Evolutionary conservation across 2,329 filamentous ascomycete genomes (phyloP).

Genomic region (Setomelanomma holmii): DNA sequence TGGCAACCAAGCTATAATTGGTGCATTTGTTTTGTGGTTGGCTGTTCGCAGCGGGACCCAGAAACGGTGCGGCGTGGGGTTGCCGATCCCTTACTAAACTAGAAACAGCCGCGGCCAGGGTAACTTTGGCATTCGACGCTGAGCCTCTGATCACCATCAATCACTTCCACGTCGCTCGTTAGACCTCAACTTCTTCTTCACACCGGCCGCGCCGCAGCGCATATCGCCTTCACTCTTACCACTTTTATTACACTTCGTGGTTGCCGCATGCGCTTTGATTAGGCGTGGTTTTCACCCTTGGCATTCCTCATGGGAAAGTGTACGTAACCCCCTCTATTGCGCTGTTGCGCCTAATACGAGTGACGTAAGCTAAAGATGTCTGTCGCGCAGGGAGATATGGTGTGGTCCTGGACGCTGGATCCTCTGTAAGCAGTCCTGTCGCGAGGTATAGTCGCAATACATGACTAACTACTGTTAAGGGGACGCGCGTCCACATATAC

Average conservation of each 20-base stretch:
- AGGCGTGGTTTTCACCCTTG: constrained; percentile 24
- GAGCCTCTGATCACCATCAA: not conserved
- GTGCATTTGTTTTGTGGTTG: constrained; percentile 5
- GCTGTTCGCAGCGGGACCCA: constrained; percentile 10
- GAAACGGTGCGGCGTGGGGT: constrained; percentile 15
- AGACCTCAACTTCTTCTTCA: constrained; percentile 8
- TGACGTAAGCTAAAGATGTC: constrained; percentile 28
- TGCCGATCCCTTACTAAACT: constrained; percentile 16
- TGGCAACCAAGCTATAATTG: no score
- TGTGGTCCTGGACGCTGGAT: constrained; percentile 96
- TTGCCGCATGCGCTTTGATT: constrained; percentile 36
- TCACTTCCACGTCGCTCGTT: constrained; percentile 37
- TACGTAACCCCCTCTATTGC: constrained; percentile 35
- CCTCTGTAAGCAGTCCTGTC: constrained; percentile 67
- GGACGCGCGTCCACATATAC: constrained; percentile 93
- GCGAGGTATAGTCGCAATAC: no score
- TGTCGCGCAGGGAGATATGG: constrained; percentile 71
- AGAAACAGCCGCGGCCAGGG: constrained; percentile 19
- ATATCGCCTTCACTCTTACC: constrained; percentile 1
- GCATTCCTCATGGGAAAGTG: constrained; percentile 51
- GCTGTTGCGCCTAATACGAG: constrained; percentile 9
- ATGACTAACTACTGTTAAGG: constrained; percentile 53
- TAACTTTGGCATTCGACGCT: constrained; percentile 3
- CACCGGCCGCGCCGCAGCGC: constrained; percentile 11
- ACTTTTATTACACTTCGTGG: constrained; percentile 8